Conservation (phyloP, 768 basidiomycete genomes). For the Guyanaporus albipodus region DNA sequence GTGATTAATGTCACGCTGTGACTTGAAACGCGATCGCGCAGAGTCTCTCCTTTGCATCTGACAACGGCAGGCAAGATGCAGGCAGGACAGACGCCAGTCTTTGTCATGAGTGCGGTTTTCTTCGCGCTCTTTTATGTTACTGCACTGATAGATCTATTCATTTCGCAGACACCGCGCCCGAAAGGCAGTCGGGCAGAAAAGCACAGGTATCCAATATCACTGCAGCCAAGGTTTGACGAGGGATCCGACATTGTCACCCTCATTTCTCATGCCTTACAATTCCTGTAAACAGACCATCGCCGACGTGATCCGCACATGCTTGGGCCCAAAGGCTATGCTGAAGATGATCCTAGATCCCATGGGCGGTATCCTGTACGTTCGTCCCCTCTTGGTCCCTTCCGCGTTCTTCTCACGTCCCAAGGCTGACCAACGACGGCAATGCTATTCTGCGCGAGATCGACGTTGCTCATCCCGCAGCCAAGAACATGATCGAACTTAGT, state of each 20-base stretch:
- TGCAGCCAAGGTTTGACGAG: slow-evolving; percentile 81
- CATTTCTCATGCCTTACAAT: not conserved
- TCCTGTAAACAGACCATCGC: slow-evolving; percentile 71
- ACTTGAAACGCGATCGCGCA: no score
- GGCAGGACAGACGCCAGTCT: slow-evolving; percentile 67
- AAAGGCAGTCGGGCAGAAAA: slow-evolving; percentile 90
- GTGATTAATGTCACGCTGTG: no score
- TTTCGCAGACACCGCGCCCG: slow-evolving; percentile 90
- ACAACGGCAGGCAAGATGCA: slow-evolving; percentile 28
- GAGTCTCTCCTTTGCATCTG: no score
- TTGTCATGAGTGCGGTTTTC: slow-evolving; percentile 83
- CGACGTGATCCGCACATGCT: slow-evolving; percentile 95
- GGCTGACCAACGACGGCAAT: slow-evolving; percentile 98
- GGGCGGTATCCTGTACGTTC: slow-evolving; percentile 91
- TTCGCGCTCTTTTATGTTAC: not conserved
- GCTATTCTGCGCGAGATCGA: slow-evolving; percentile 98
- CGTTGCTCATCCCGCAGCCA: slow-evolving; percentile 97
- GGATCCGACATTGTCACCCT: no score
- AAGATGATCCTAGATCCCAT: slow-evolving; percentile 99
- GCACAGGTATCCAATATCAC: slow-evolving; percentile 97
- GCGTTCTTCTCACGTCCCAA: slow-evolving; percentile 28
- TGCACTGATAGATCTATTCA: not conserved
- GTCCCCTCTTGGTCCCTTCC: not conserved
- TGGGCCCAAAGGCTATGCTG: slow-evolving; percentile 97
- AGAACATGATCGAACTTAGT: slow-evolving; percentile 99